phyloP scores from a whole-genome alignment of 352 stramenopile genomes.

The Pythium pyrilobum region DNA sequence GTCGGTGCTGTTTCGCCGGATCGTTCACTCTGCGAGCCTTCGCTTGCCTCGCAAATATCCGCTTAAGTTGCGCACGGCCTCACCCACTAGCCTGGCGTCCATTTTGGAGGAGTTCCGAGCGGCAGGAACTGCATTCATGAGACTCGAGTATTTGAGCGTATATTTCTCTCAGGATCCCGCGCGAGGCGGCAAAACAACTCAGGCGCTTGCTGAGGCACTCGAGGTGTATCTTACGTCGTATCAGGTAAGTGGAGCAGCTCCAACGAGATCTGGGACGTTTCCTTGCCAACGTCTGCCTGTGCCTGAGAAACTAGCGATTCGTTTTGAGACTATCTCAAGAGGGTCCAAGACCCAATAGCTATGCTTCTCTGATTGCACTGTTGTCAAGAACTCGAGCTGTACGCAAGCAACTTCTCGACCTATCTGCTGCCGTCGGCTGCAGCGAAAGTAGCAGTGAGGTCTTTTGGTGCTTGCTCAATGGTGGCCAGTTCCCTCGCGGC shows the following conservation, averaged over 20 bases:
- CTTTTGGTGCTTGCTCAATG: constrained; percentile 9
- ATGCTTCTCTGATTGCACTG: constrained; percentile 8
- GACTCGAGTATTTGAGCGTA: constrained; percentile 55
- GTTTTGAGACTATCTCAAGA: background rate
- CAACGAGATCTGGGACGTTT: too few species aligned
- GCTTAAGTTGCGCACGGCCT: constrained; percentile 38
- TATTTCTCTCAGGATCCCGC: constrained; percentile 60
- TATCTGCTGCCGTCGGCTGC: background rate
- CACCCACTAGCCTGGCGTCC: constrained; percentile 32
- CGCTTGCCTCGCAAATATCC: constrained; percentile 32
- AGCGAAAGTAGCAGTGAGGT: background rate
- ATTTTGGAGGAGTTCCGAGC: constrained; percentile 53
- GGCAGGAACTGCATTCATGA: constrained; percentile 47
- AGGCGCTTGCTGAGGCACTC: constrained; percentile 52
- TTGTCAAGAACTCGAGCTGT: constrained; percentile 4
- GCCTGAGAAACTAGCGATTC: too few species aligned
- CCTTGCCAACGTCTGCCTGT: too few species aligned
- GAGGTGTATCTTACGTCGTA: constrained; percentile 41
- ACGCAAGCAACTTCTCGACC: background rate
- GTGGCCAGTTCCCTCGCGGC: constrained; percentile 43
- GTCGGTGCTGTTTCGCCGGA: constrained; percentile 46
- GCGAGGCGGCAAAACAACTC: constrained; percentile 56
- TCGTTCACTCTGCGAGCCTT: constrained; percentile 35
- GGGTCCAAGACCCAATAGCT: background rate
- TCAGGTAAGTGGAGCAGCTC: constrained; percentile 28